These are phyloP conservation scores for Neobulgaria alba DNA, from an alignment of 2,329 filamentous ascomycete genomes.

Conservation along the genomic window DNA sequence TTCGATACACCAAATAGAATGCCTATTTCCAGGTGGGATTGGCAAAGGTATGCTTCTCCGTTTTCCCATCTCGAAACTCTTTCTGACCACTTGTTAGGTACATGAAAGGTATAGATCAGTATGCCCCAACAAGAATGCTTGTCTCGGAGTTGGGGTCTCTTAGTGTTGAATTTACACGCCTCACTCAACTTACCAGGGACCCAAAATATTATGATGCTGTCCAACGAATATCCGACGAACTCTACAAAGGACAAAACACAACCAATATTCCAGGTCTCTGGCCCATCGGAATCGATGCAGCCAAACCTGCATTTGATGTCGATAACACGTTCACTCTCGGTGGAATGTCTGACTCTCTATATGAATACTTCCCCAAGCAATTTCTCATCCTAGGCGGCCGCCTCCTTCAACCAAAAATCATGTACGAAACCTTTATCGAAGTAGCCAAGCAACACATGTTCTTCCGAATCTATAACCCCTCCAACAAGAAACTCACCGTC, in stretches of 20 bases:
- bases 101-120: slow-evolving; percentile 44
- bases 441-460: slow-evolving; percentile 39
- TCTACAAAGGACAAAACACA: slow-evolving; percentile 43
- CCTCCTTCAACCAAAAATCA: slow-evolving; percentile 38
- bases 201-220: slow-evolving; percentile 54
- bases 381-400: slow-evolving; percentile 58
- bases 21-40: slow-evolving; percentile 47
- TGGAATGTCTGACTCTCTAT: slow-evolving; percentile 48
- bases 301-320: slow-evolving; percentile 47
- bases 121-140: slow-evolving; percentile 44
- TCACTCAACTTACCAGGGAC: slow-evolving; percentile 56
- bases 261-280: slow-evolving; percentile 55
- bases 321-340: slow-evolving; percentile 48
- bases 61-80: slow-evolving; percentile 29
- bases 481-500: slow-evolving; percentile 34
- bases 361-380: slow-evolving; percentile 59
- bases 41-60: slow-evolving; percentile 42
- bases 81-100: slow-evolving; percentile 14
- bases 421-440: slow-evolving; percentile 38
- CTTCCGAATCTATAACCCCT: slow-evolving; percentile 35
- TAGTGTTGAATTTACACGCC: slow-evolving; percentile 52
- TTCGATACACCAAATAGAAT: slow-evolving; percentile 91
- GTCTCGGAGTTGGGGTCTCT: slow-evolving; percentile 52
- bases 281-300: slow-evolving; percentile 44
- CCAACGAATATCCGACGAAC: slow-evolving; percentile 45